phyloP scores from a whole-genome alignment of 2,329 filamentous ascomycete genomes.

The Aureobasidium zeae region DNA sequence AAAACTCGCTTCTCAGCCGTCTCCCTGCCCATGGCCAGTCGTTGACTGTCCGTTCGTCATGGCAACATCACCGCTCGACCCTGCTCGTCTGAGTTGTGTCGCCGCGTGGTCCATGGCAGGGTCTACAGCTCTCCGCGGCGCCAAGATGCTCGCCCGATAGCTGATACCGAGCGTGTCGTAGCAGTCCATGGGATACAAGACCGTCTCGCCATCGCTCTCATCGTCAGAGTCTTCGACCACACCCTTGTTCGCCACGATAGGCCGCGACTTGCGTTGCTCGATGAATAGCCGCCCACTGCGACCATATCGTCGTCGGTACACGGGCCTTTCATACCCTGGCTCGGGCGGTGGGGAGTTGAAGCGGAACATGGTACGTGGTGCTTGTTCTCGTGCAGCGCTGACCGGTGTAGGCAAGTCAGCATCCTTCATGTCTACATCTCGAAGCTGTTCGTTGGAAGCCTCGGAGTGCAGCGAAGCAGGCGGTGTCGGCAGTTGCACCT shows the following conservation, averaged over 20 bases:
- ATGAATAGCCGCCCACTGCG: conserved; percentile 80
- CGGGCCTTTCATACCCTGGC: conserved; percentile 36
- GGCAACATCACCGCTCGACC: conserved; percentile 15
- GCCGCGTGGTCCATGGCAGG: conserved; percentile 10
- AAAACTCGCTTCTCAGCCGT: conserved; percentile 7
- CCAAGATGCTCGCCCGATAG: conserved; percentile 43
- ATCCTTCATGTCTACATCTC: conserved; percentile 31
- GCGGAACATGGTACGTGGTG: conserved; percentile 18
- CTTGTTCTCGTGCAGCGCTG: conserved; percentile 20
- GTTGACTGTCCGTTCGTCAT: conserved; percentile 17
- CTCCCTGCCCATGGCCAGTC: conserved; percentile 13
- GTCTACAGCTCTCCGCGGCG: conserved; percentile 18
- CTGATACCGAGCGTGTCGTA: conserved; percentile 48
- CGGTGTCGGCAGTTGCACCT: conserved; percentile 35
- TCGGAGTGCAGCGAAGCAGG: conserved; percentile 39
- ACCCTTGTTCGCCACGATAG: conserved; percentile 23
- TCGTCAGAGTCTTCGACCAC: conserved; percentile 71
- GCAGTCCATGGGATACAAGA: conserved; percentile 67
- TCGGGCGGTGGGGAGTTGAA: conserved; percentile 19
- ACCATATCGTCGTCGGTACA: conserved; percentile 75
- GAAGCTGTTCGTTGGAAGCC: conserved; percentile 30
- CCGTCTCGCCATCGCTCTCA: conserved; percentile 69
- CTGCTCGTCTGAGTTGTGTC: conserved; percentile 6
- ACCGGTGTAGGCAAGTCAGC: conserved; percentile 21
- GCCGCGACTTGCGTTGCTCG: conserved; percentile 44